These are phyloP conservation scores for Remersonia thermophila DNA, from an alignment of 2,329 filamentous ascomycete species.

Conservation along the genomic window DNA sequence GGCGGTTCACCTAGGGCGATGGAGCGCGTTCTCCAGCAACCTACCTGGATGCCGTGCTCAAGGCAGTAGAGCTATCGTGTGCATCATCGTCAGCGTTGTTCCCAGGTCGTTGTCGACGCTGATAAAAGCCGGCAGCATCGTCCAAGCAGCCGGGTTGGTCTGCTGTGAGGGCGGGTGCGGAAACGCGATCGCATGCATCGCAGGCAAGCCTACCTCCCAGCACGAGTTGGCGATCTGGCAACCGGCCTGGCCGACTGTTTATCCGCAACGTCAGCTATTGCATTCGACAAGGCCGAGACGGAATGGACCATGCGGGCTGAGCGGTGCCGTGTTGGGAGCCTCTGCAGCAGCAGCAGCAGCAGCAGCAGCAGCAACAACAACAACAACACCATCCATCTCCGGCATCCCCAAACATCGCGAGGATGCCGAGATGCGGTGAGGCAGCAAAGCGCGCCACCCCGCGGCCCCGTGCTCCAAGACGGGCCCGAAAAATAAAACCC, in stretches of 20 bases:
- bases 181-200: neutral
- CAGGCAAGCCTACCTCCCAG: conserved; percentile 82
- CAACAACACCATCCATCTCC: too few species aligned
- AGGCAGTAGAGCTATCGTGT: conserved; percentile 83
- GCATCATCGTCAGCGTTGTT: neutral
- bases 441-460: conserved; percentile 1
- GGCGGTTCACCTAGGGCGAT: too few species aligned
- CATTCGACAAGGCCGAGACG: neutral
- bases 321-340: conserved; percentile 1
- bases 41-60: conserved; percentile 97
- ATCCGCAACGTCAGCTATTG: conserved; percentile 14
- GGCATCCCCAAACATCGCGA: conserved; percentile 5
- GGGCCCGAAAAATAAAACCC: conserved; percentile 5
- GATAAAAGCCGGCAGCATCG: neutral
- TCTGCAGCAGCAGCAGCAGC: too few species aligned
- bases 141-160: too few species aligned
- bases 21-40: conserved; percentile 24
- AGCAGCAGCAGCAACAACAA: too few species aligned
- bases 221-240: conserved; percentile 99
- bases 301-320: conserved; percentile 1
- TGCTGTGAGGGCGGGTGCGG: neutral
- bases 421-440: conserved; percentile 9
- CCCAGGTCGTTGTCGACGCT: neutral
- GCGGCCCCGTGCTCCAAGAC: neutral
- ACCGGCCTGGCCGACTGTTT: conserved; percentile 93